These are phyloP conservation scores for Handroanthus guayacan DNA, from an alignment of 257 asterid genomes.

Conservation along the genomic window DNA sequence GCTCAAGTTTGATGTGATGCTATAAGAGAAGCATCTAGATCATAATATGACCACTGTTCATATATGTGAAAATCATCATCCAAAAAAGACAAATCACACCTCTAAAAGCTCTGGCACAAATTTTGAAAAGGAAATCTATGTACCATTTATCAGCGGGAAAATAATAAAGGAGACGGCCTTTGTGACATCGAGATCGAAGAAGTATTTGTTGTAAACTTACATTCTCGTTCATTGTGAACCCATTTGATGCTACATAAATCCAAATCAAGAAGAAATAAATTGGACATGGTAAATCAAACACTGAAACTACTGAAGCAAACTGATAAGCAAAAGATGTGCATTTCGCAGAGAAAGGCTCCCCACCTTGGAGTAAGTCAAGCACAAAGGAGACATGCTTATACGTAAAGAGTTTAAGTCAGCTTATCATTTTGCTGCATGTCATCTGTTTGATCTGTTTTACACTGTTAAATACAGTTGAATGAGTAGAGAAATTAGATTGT, in stretches of 20 bases:
- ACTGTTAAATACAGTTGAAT: not conserved
- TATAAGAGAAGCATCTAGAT: not conserved
- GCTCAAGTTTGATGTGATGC: constrained; percentile 9
- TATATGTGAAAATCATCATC: not conserved
- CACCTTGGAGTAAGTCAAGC: constrained; percentile 17
- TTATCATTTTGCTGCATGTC: constrained; percentile 5
- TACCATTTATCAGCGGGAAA: constrained; percentile 71
- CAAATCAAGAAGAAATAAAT: constrained; percentile 30
- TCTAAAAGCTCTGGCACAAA: no score
- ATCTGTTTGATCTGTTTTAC: not conserved
- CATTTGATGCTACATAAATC: constrained; percentile 53
- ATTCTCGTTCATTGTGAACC: constrained; percentile 45
- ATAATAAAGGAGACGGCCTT: constrained; percentile 92
- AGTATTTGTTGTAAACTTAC: constrained; percentile 72
- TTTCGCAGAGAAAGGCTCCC: constrained; percentile 15
- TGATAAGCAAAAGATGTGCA: constrained; percentile 12
- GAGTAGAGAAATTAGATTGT: not conserved
- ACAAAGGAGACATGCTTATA: constrained; percentile 1
- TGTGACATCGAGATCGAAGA: constrained; percentile 81
- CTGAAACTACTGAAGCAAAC: constrained; percentile 27
- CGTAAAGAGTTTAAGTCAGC: not conserved
- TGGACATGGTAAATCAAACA: constrained; percentile 18
- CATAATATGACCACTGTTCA: not conserved
- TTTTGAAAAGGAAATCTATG: constrained; percentile 32
- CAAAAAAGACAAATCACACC: not conserved